phyloP scores from a whole-genome alignment of 768 basidiomycete genomes.

The Boletus fagicola region DNA sequence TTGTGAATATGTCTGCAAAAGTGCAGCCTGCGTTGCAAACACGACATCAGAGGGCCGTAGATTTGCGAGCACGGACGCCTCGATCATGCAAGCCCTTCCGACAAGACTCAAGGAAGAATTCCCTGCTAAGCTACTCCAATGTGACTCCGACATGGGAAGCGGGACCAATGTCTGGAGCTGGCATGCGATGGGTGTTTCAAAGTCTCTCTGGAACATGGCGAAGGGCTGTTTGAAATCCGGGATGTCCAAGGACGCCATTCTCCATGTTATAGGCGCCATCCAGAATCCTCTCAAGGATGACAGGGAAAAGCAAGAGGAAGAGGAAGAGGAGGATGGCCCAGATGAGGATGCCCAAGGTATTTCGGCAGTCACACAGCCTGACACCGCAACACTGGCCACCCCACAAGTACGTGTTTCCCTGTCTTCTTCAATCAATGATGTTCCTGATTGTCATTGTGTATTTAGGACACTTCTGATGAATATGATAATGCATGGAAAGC shows the following conservation, averaged over 20 bases:
- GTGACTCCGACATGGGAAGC: conserved; percentile 55
- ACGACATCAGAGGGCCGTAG: conserved; percentile 53
- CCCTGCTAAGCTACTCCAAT: conserved; percentile 59
- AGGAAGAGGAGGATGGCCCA: conserved; percentile 32
- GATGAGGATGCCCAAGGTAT: conserved; percentile 32
- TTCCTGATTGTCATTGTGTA: conserved; percentile 9
- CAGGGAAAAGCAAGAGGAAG: conserved; percentile 35
- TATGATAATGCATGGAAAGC: conserved; percentile 65
- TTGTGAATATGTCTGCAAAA: conserved; percentile 74
- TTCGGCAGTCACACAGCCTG: conserved; percentile 22
- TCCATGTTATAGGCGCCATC: conserved; percentile 56
- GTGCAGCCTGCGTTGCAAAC: conserved; percentile 43
- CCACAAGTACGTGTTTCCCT: conserved; percentile 26
- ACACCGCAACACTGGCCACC: conserved; percentile 21
- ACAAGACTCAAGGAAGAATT: conserved; percentile 69
- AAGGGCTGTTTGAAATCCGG: conserved; percentile 56
- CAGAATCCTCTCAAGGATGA: conserved; percentile 43
- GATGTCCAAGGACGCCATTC: conserved; percentile 58
- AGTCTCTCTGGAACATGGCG: conserved; percentile 72
- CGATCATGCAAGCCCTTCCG: conserved; percentile 70
- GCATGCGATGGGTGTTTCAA: conserved; percentile 71
- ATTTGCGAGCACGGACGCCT: conserved; percentile 70
- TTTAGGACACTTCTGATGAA: conserved; percentile 47
- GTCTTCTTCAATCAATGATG: background rate
- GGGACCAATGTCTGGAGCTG: conserved; percentile 71